These are phyloP conservation scores for Quercus parvula DNA, from an alignment of 306 rosid genomes.

Conservation along the genomic window DNA sequence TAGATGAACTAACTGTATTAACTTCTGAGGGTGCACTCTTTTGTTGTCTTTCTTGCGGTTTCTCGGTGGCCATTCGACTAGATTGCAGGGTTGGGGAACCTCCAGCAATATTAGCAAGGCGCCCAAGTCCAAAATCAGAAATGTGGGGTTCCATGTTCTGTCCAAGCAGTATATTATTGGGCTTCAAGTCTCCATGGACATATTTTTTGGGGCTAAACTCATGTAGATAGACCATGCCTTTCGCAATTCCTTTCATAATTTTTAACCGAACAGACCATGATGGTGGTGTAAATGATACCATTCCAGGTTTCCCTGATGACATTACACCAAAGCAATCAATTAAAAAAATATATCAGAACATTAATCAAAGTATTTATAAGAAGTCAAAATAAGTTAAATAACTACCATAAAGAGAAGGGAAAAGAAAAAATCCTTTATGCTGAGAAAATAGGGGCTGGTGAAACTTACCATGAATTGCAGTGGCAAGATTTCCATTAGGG, in stretches of 20 bases:
- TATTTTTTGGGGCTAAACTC: conserved; percentile 95
- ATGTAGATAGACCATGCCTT: conserved; percentile 81
- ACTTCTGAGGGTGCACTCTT: conserved; percentile 57
- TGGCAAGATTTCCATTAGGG: conserved; percentile 85
- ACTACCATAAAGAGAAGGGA: not conserved
- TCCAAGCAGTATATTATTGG: conserved; percentile 79
- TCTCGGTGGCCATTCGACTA: conserved; percentile 49
- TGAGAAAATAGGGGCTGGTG: not conserved
- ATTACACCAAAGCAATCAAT: conserved; percentile 26
- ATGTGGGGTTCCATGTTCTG: conserved; percentile 73
- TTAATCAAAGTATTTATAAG: not conserved
- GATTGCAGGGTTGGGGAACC: conserved; percentile 83
- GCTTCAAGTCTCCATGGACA: conserved; percentile 92
- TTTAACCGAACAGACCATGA: conserved; percentile 68
- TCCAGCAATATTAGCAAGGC: conserved; percentile 90
- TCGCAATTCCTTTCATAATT: conserved; percentile 81
- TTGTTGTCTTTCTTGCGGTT: conserved; percentile 53
- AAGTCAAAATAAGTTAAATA: not conserved
- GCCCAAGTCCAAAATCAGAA: conserved; percentile 94
- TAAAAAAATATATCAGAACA: conserved; percentile 11
- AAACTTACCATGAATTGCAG: conserved; percentile 80
- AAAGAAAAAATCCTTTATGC: not conserved
- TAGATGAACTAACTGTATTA: conserved; percentile 23
- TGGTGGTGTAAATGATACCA: conserved; percentile 48
- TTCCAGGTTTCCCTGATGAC: conserved; percentile 69